Base-by-base conservation (phyloP, 2,329 filamentous ascomycete species). In the Ceratocystis eucalypticola region DNA sequence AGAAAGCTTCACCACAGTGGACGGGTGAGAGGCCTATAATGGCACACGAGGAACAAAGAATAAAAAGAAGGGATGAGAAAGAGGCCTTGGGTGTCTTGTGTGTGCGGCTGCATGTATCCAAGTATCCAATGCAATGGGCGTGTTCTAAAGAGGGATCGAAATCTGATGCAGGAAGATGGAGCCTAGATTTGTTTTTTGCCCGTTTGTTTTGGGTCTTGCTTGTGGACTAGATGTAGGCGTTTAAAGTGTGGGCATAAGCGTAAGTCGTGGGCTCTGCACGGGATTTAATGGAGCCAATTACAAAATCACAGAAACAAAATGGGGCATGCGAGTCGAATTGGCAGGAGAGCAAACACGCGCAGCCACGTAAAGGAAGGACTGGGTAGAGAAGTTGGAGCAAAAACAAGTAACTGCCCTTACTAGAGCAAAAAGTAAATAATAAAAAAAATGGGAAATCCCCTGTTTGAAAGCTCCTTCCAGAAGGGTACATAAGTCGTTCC, bases 121-220 rank as follows among this genome's bases (percentile, higher is more conserved):
- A 41, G 37, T 41, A 41, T 15, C 33, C 28, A 50, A 33, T 62
- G 30, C 44, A 62, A 53, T 17, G 46, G 55, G 45, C 28, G 46
- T 66, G 10, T 65, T 30, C 44, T 55, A 48, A 55, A 57, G 63
- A 65, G 46, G 66, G 66, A 68, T 63, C 55, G 61, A 41, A 41
- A 41, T 59, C 66, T 55, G 46, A 59, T 68, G 66, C 66, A 65
- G 17, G 48, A 65, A 65, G 12, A 68, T 68, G 66, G 66, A 68
- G 66, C 66, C 63, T 68, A 64, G 63, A 59, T 65, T 68, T 46
- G 44, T 28, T 50, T 59, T 63, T 59, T 65, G 45, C 37, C 53
- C 20, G 20, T 22, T 50, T 50, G 46, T 17, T 50, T 53, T 65
- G 50, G 63, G 63, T 15, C 12, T 12, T 59, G 41, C 33, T 57